phyloP scores from a whole-genome alignment of 2,329 filamentous ascomycete species.

The Neofusicoccum laricinum region DNA sequence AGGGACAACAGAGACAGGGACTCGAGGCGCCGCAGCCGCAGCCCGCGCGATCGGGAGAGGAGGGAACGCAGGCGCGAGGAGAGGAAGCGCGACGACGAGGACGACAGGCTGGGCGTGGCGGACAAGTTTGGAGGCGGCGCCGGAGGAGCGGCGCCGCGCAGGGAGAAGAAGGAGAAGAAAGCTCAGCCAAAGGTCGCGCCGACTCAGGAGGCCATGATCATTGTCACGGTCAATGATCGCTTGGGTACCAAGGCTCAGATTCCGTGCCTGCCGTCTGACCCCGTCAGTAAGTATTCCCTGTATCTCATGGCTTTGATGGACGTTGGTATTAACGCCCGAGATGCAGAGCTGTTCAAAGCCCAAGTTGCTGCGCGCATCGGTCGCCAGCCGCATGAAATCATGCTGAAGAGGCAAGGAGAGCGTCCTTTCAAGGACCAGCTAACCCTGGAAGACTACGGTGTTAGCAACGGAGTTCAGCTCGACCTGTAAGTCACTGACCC shows the following conservation, averaged over 20 bases:
- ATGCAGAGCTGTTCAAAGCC: constrained; percentile 72
- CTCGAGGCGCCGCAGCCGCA: constrained; percentile 12
- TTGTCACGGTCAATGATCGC: constrained; percentile 92
- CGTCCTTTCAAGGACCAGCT: constrained; percentile 90
- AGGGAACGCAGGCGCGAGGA: constrained; percentile 15
- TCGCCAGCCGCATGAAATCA: constrained; percentile 83
- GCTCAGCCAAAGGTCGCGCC: constrained; percentile 15
- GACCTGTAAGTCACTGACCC: constrained; percentile 36
- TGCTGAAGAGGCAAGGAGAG: constrained; percentile 88
- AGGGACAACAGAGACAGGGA: constrained; percentile 24
- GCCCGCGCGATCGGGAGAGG: constrained; percentile 11
- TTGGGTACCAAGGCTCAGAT: constrained; percentile 93
- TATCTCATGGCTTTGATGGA: not conserved
- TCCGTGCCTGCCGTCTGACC: constrained; percentile 81
- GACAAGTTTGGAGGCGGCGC: constrained; percentile 4
- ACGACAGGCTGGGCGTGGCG: constrained; percentile 20
- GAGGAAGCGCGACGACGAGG: constrained; percentile 22
- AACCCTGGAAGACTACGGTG: constrained; percentile 86
- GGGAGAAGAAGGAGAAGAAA: constrained; percentile 10
- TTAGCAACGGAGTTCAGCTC: constrained; percentile 77
- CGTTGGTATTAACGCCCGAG: constrained; percentile 17
- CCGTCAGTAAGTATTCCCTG: constrained; percentile 55
- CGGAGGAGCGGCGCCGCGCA: constrained; percentile 39
- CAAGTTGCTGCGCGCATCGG: constrained; percentile 89
- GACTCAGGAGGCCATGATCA: constrained; percentile 75